Conservation (phyloP, 176 grass and related monocot species). For the Avena eriantha region DNA sequence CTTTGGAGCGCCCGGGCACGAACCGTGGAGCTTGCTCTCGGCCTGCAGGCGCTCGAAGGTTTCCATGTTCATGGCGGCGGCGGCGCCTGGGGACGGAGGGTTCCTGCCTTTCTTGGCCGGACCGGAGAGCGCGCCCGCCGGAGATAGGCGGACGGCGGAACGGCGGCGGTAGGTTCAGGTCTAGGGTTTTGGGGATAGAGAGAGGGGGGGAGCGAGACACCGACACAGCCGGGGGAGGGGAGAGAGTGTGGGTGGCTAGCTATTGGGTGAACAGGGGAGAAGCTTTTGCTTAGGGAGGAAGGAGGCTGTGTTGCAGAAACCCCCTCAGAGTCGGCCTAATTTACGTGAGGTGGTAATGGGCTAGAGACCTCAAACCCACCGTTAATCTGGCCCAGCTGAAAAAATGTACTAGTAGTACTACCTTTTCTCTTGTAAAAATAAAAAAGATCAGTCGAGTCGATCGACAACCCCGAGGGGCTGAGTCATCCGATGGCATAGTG, state of each 20-base stretch:
- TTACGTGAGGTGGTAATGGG: neutral
- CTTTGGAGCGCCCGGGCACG: slow-evolving; percentile 50
- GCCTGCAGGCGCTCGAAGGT: slow-evolving; percentile 60
- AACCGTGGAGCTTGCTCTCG: slow-evolving; percentile 45
- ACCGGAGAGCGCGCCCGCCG: neutral
- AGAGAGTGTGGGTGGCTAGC: slow-evolving; percentile 36
- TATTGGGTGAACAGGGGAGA: slow-evolving; percentile 24
- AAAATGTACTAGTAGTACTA: no score
- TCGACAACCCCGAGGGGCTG: neutral
- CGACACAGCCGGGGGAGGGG: neutral
- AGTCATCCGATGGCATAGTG: neutral
- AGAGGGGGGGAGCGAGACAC: slow-evolving; percentile 16
- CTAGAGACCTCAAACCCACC: neutral
- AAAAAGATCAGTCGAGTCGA: neutral
- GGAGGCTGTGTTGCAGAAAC: neutral
- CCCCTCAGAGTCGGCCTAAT: neutral
- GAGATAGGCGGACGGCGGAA: slow-evolving; percentile 5
- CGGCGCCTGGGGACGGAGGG: neutral
- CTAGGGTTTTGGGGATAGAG: slow-evolving; percentile 53
- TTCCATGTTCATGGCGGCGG: slow-evolving; percentile 62
- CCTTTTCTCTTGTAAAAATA: no score
- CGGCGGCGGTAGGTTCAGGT: slow-evolving; percentile 3
- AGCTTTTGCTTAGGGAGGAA: slow-evolving; percentile 49
- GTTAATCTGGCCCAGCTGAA: neutral
- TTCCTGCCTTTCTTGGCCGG: neutral